Evolutionary conservation across 2,329 filamentous ascomycete species (phyloP), one percentile per base, ranked within the genome.

Genomic region (Calcarisporium arbuscula): DNA sequence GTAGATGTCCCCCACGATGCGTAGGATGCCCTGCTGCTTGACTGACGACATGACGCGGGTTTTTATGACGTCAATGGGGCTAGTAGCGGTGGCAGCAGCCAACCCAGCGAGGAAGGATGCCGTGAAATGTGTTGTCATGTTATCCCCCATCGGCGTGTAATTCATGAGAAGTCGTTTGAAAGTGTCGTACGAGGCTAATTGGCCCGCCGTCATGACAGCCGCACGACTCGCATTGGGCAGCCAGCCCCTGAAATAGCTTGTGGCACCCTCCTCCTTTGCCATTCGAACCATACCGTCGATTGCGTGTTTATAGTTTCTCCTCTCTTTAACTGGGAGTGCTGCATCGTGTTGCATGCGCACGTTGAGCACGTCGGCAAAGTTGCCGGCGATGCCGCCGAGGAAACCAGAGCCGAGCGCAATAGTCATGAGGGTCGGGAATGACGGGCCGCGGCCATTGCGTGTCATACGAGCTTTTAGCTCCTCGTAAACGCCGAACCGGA

Each of bases 321-420:
- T 79, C 52, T 94, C 68, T 5, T 72, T 72, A 1, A 64, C 52
- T 1, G 88, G 84, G 2, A 95, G 76, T 1, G 87, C 79, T 3
- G 85, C 81, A 53, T 82, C 92, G 62, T 94, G 86, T 65, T 98
- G 92, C 92, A 98, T 98, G 46, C 92, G 86, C 32, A 98, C 92
- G 62, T 98, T 98, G 52, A 95, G 72, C 21, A 98, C 88, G 58
- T 98, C 92, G 45, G 89, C 90, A 4, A 89, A 88, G 64, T 96
- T 98, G 45, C 92, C 92, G 6, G 82, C 85, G 30, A 96, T 65
- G 32, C 92, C 92, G 42, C 92, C 92, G 4, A 94, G 62, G 55
- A 95, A 85, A 33, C 92, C 92, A 7, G 92, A 90, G 19, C 78
- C 65, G 17, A 80, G 82, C 34, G 90, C 86, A 61, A 96, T 85